A percentile compares a stretch with the other conserved stretches of the same genome.
These are phyloP conservation scores for Aspergillus fumigatiaffinis DNA, from an alignment of 2,329 filamentous ascomycete genomes.

Conservation along the genomic window DNA sequence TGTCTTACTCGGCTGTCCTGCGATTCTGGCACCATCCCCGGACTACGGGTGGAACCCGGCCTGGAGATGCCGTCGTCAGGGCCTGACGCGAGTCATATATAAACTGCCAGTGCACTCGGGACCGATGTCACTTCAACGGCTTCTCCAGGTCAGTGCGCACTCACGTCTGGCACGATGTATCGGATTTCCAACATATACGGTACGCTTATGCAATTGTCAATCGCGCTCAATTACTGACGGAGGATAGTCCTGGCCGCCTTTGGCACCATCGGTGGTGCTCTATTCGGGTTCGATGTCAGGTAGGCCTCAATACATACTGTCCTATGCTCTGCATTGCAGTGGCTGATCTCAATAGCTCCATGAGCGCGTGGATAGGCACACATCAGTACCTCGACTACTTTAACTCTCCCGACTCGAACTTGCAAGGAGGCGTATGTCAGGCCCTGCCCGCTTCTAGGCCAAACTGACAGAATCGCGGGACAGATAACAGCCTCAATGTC, in stretches of 20 bases:
- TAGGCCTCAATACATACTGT: slow-evolving; percentile 42
- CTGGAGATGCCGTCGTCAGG: neutral
- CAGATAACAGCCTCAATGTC: slow-evolving; percentile 68
- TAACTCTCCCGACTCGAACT: slow-evolving; percentile 40
- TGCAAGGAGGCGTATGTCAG: slow-evolving; percentile 33
- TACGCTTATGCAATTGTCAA: neutral
- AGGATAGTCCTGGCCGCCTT: slow-evolving; percentile 49
- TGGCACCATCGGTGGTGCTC: slow-evolving; percentile 53
- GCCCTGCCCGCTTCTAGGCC: neutral
- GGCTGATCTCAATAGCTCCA: slow-evolving; percentile 23
- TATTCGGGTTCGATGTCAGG: slow-evolving; percentile 58
- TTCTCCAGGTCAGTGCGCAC: neutral
- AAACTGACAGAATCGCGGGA: slow-evolving; percentile 26
- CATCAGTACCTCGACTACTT: slow-evolving; percentile 54
- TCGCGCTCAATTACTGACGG: neutral
- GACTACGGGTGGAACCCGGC: neutral
- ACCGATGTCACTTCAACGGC: neutral
- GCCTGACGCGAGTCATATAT: neutral
- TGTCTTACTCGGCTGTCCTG: neutral
- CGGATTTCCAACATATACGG: slow-evolving; percentile 19
- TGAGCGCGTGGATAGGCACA: slow-evolving; percentile 47
- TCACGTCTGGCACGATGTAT: slow-evolving; percentile 16
- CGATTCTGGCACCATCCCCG: slow-evolving; percentile 11
- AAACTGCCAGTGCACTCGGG: neutral
- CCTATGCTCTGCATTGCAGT: neutral